These are phyloP conservation scores for Rhodotorula sp. DNA, from an alignment of 1,284 basidiomycete genomes.

Conservation along the genomic window DNA sequence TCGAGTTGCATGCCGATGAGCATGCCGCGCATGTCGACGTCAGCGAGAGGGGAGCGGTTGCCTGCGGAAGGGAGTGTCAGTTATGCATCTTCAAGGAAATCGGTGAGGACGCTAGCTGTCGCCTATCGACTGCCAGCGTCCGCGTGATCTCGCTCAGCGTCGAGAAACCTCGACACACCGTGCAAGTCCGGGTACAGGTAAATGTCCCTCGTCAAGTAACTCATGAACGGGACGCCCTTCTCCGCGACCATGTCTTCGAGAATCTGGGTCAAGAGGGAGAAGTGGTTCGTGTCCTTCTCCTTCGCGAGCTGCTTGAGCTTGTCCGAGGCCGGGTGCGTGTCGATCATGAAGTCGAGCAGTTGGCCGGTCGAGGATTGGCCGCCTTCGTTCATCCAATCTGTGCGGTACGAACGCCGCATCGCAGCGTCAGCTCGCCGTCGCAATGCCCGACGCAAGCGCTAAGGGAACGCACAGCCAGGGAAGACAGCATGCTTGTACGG, in stretches of 20 bases:
- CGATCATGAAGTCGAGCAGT: slow-evolving; percentile 77
- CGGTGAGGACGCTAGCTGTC: too few species aligned
- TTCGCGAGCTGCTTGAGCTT: slow-evolving; percentile 60
- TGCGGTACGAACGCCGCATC: too few species aligned
- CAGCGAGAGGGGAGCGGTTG: slow-evolving; percentile 93
- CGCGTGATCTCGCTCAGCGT: too few species aligned
- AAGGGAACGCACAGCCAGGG: slow-evolving; percentile 60
- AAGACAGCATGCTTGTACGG: slow-evolving; percentile 90
- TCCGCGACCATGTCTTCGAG: slow-evolving; percentile 67
- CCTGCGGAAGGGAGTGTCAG: slow-evolving; percentile 54
- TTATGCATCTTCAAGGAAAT: too few species aligned
- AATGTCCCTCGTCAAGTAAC: slow-evolving; percentile 82
- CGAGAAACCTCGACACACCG: slow-evolving; percentile 39
- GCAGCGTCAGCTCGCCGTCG: too few species aligned
- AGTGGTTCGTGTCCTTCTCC: slow-evolving; percentile 51
- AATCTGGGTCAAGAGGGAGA: slow-evolving; percentile 67
- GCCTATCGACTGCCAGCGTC: too few species aligned
- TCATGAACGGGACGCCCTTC: slow-evolving; percentile 46
- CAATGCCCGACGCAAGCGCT: not conserved
- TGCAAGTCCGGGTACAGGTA: slow-evolving; percentile 91
- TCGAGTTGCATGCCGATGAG: slow-evolving; percentile 84
- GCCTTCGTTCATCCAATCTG: slow-evolving; percentile 91
- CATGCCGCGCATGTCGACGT: slow-evolving; percentile 87
- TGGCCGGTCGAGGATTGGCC: slow-evolving; percentile 99
- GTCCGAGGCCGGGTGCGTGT: slow-evolving; percentile 80